These are phyloP conservation scores for Lathyrus oleraceus DNA, from an alignment of 306 rosid species.

Conservation along the genomic window DNA sequence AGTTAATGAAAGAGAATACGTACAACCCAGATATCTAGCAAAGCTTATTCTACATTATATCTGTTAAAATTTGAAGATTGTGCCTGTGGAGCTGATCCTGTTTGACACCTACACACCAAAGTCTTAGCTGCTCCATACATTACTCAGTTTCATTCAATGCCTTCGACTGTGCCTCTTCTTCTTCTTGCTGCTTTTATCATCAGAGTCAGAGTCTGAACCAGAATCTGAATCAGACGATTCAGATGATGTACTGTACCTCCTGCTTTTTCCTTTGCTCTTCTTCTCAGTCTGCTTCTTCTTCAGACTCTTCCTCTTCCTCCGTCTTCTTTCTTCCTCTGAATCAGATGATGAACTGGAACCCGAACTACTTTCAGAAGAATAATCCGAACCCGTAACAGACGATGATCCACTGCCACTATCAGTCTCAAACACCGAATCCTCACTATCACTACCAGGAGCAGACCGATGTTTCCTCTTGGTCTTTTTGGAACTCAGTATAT, in stretches of 20 bases:
- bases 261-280: slow-evolving; percentile 57
- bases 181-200: slow-evolving; percentile 59
- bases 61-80: slow-evolving; percentile 6
- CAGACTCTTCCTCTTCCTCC: slow-evolving; percentile 51
- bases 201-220: slow-evolving; percentile 82
- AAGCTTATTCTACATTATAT: slow-evolving; percentile 37
- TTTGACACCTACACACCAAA: slow-evolving; percentile 11
- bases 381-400: slow-evolving; percentile 73
- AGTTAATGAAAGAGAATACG: background rate
- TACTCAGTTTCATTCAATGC: slow-evolving; percentile 38
- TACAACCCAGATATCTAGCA: slow-evolving; percentile 24
- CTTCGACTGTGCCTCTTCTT: slow-evolving; percentile 68
- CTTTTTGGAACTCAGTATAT: slow-evolving; percentile 50
- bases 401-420: slow-evolving; percentile 82
- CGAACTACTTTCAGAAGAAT: slow-evolving; percentile 76
- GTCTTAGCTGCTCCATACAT: slow-evolving; percentile 13
- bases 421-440: slow-evolving; percentile 92
- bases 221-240: slow-evolving; percentile 77
- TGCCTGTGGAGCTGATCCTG: slow-evolving; percentile 2
- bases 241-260: slow-evolving; percentile 72
- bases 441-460: slow-evolving; percentile 69
- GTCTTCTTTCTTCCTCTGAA: slow-evolving; percentile 77
- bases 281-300: slow-evolving; percentile 70
- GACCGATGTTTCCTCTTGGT: slow-evolving; percentile 75
- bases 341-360: slow-evolving; percentile 77